Percentiles rank a stretch among this genome's conserved stretches.
Evolutionary conservation across 495 filamentous ascomycete genomes (phyloP).

Genomic region (Aspergillus wentii): DNA sequence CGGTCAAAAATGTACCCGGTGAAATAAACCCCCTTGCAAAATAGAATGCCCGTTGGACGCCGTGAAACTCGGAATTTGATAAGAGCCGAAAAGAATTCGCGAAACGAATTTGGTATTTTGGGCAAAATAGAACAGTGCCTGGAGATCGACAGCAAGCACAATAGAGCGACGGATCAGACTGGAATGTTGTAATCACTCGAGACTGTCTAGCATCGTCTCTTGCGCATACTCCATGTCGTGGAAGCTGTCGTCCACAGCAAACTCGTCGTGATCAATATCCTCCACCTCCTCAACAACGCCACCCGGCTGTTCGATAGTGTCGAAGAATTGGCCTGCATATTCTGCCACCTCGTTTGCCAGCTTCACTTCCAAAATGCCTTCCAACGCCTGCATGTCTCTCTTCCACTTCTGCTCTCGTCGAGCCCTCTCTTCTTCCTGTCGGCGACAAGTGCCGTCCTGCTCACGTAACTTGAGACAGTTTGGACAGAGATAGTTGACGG

Average conservation of each 20-base stretch:
- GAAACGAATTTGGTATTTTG: no score
- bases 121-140: no score
- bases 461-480: constrained; percentile 43
- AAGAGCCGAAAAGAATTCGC: no score
- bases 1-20: no score
- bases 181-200: no score
- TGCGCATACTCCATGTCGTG: not conserved
- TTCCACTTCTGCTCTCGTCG: constrained; percentile 40
- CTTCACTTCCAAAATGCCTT: constrained; percentile 37
- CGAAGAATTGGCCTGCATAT: constrained; percentile 41
- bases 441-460: constrained; percentile 38
- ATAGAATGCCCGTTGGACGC: no score
- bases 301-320: constrained; percentile 14
- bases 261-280: not conserved
- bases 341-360: constrained; percentile 44
- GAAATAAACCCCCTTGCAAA: no score
- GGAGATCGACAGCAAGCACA: no score
- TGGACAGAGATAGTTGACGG: constrained; percentile 48
- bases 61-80: no score
- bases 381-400: constrained; percentile 37
- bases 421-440: constrained; percentile 36
- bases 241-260: not conserved
- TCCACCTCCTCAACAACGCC: not conserved
- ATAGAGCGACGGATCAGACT: no score
- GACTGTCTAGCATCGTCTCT: no score